Evolutionary conservation across 768 basidiomycete species (phyloP), one percentile per base, ranked within the genome.

Genomic region (Favolaschia claudopus): DNA sequence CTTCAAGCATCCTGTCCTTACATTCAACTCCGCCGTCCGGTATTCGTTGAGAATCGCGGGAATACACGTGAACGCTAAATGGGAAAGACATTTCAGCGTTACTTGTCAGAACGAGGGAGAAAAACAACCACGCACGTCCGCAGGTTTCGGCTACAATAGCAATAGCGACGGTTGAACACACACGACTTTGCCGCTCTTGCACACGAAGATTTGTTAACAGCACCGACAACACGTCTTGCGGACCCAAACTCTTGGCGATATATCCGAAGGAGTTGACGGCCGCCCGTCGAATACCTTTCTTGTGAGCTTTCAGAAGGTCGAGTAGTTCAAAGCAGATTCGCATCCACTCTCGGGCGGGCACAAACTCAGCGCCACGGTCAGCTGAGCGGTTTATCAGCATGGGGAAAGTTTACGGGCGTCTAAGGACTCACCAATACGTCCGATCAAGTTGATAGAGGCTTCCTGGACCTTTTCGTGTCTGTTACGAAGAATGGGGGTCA

Each of bases 241-340:
- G 96, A 78, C 97, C 97, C 77, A 99, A 89, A 77, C 93, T 96
- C 80, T 99, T 99, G 57, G 97, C 97, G 62, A 99, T 99, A 66
- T 99, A 99, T 68, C 97, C 97, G 67, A 99, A 99, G 1, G 96
- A 97, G 80, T 99, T 98, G 77, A 99, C 97, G 20, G 97, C 96
- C 1, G 96, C 97, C 70, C 96, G 93, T 51, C 97, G 92, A 70
- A 99, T 99, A 38, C 92, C 96, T 76, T 98, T 98, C 81, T 99
- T 99, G 80, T 99, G 97, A 9, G 97, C 97, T 74, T 99, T 99
- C 68, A 99, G 84, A 24, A 99, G 82, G 70, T 99, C 97, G 46
- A 99, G 85, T 31, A 99, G 78, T 71, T 99, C 97, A 76, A 99
- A 99, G 73, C 97, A 99, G 70, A 99, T 99, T 70, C 97, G 91